These are phyloP conservation scores for Fusarium solani-melongenae DNA, from an alignment of 2,329 filamentous ascomycete species.

Conservation along the genomic window DNA sequence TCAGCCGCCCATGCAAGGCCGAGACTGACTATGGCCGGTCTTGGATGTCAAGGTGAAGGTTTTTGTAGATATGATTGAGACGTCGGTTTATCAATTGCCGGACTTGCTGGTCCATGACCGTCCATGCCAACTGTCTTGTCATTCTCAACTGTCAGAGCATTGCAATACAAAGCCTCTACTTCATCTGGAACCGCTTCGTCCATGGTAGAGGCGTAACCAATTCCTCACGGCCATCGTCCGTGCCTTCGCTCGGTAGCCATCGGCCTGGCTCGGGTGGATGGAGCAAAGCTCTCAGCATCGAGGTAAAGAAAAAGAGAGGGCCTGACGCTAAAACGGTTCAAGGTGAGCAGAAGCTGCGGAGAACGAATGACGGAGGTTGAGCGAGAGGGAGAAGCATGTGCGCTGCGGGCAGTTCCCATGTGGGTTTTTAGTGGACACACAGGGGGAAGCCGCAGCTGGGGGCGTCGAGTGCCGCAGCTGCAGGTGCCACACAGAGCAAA, in stretches of 20 bases:
- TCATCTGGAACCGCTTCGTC: neutral
- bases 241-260: constrained; percentile 46
- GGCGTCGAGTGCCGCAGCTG: neutral
- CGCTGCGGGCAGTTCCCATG: constrained; percentile 13
- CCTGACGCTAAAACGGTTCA: constrained; percentile 18
- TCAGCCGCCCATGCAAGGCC: constrained; percentile 4
- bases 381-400: constrained; percentile 8
- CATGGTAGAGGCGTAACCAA: neutral
- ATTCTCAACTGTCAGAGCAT: neutral
- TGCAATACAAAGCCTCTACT: neutral
- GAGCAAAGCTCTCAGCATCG: constrained; percentile 31
- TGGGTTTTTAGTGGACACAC: constrained; percentile 4
- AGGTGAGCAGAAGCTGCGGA: constrained; percentile 20
- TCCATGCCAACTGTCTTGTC: neutral
- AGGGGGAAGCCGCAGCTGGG: neutral
- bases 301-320: constrained; percentile 11
- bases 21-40: constrained; percentile 2
- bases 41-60: constrained; percentile 12
- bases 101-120: neutral
- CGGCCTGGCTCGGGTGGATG: constrained; percentile 51
- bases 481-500: neutral
- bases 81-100: neutral
- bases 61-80: neutral
- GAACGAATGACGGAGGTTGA: constrained; percentile 6
- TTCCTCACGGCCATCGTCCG: constrained; percentile 39